Evolutionary conservation across 352 stramenopile genomes (phyloP), one percentile per base, ranked within the genome.

Genomic region (Pythium grandisporangium): DNA sequence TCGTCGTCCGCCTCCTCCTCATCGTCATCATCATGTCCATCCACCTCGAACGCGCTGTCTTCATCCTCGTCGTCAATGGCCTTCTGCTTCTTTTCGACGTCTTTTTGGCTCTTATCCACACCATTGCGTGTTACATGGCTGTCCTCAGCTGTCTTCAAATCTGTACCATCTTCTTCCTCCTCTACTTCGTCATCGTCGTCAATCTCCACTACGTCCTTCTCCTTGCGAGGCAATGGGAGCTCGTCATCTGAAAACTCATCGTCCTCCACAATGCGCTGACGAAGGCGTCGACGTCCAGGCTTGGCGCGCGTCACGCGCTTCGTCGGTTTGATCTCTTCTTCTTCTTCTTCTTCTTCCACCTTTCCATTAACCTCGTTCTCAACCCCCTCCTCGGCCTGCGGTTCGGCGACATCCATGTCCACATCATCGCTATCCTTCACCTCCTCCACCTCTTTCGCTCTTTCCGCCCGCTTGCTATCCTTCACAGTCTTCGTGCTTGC

Each of bases 191-290:
- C 11, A 8, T 39, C 20, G 23, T 8, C 25, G 5, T 59, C 29
- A 30, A 48, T 48, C 39, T 65, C 37, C 22, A 53, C 17, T 30
- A 44, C 2, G n/a, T 53, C 25, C 26, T 35, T 32, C 29, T 36
- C 44, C 37, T 63, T 66, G 37, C 17, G 51, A 3, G 17, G 30
- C 2, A 17, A 16, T 14, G 55, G 16, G 11, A 81, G 26, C 30
- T 74, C 69, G 13, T 78, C 70, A 0, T 72, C 59, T 17, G 80
- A 36, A 11, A 51, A 65, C 14, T 84, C 59, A 10, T 63, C 63
- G 10, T 81, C 63, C n/a, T 66, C 55, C n/a, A 76, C 60, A 5
- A 83, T 48, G 1, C 70, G 63, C 58, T 84, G 72, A 6, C 72
- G 70, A 4, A 88, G 51, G 44, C 75, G 70, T 42, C 72, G 58